phyloP scores from a whole-genome alignment of 2,329 filamentous ascomycete species.

The Aphanocladium album region DNA sequence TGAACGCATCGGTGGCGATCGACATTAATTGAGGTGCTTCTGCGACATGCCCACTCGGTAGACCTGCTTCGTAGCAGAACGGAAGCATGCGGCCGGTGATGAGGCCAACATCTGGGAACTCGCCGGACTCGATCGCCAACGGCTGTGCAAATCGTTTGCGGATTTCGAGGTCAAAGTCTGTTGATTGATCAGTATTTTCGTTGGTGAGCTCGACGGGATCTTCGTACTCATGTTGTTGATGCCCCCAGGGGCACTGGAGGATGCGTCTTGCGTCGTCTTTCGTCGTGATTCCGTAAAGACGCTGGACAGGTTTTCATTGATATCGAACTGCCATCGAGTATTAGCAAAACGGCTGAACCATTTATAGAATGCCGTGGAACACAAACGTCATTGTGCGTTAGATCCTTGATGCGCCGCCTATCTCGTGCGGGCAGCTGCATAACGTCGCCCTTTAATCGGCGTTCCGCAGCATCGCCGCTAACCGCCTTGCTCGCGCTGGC shows the following conservation, averaged over 20 bases:
- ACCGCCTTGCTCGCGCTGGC: slow-evolving; percentile 56
- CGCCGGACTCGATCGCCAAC: slow-evolving; percentile 61
- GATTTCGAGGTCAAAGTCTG: slow-evolving; percentile 63
- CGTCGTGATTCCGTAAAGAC: slow-evolving; percentile 49
- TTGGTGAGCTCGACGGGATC: neutral
- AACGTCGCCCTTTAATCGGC: slow-evolving; percentile 61
- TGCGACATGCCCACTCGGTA: slow-evolving; percentile 51
- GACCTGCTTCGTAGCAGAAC: slow-evolving; percentile 62
- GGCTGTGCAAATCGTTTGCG: slow-evolving; percentile 60
- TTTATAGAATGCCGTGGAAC: neutral
- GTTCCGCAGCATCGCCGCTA: slow-evolving; percentile 60
- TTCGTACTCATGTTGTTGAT: slow-evolving; percentile 74
- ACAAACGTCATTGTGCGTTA: slow-evolving; percentile 56
- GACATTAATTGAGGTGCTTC: slow-evolving; percentile 62
- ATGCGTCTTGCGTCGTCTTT: slow-evolving; percentile 51
- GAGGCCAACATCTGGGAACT: slow-evolving; percentile 61
- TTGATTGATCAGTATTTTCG: slow-evolving; percentile 17
- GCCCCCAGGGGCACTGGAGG: slow-evolving; percentile 61
- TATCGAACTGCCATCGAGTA: slow-evolving; percentile 41
- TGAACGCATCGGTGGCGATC: slow-evolving; percentile 60
- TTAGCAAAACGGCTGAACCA: neutral
- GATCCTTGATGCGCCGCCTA: slow-evolving; percentile 61
- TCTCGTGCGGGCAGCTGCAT: slow-evolving; percentile 66
- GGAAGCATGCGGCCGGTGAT: slow-evolving; percentile 63
- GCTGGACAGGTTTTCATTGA: slow-evolving; percentile 47